Evolutionary conservation across 805 yeast species (phyloP), one percentile per base, ranked within the genome.

Genomic region (Starmerella floricola): DNA sequence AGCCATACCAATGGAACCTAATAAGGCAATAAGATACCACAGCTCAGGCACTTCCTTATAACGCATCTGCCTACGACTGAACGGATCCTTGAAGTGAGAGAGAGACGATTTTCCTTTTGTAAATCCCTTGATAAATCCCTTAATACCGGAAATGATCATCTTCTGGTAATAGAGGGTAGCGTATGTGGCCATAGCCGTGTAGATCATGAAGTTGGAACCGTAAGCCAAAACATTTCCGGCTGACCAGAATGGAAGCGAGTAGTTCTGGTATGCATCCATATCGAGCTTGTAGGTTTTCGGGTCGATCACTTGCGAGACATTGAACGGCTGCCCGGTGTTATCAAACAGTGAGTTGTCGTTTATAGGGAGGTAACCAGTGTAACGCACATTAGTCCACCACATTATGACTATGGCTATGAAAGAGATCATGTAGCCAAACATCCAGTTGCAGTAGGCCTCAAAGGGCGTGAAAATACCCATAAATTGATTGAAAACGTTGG

Each of bases 201-300:
- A 74, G 26, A 71, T 55, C 38, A 71, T 69, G 56, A 74, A 74
- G 54, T 62, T 68, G 0, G 75, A 71, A n/a, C 82, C 80, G 52
- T 75, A 76, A 17, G 66, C 55, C 11, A 74, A 71, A 46, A 76
- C 58, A 54, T 72, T 72, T 1, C 76, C 81, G 8, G 84, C 82
- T 28, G 73, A 56, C 53, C 74, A 76, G 57, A 69, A 79, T 6
- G 85, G 84, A 4, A 83, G 80, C 1, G 84, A 78, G 60, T 79
- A 78, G 6, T 59, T 55, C 51, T 71, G 59, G 59, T 78, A 78
- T 11, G 63, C 73, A 6, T 56, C 58, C 40, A 61, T 59, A 51
- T 71, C 64, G 48, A 78, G 34, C 15, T 55, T 50, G 15, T 31
- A 15, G 2, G 78, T 42, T 59, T 62, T 34, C 51, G 55, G 75